Conservation (phyloP, 2,329 filamentous ascomycete genomes). For the Blumeriella jaapii region DNA sequence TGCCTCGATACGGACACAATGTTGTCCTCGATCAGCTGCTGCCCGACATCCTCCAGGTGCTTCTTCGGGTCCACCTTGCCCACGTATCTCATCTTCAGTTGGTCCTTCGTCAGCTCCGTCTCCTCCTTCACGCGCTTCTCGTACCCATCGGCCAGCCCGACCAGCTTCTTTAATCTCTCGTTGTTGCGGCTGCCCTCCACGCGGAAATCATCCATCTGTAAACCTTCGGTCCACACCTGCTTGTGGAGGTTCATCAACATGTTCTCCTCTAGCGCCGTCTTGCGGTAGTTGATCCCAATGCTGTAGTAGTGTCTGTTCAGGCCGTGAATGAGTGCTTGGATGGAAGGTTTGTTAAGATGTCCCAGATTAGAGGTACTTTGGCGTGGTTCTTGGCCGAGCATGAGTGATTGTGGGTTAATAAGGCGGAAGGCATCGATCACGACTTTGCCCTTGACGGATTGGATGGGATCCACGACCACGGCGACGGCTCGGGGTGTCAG, state of each 20-base stretch:
- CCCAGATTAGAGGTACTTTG: constrained; percentile 97
- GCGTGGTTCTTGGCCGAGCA: constrained; percentile 94
- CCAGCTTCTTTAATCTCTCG: constrained; percentile 77
- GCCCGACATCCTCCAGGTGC: constrained; percentile 92
- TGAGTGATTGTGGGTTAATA: constrained; percentile 94
- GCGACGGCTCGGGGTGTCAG: constrained; percentile 92
- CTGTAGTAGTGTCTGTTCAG: constrained; percentile 99
- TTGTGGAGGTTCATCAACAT: constrained; percentile 99
- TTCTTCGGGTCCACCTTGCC: constrained; percentile 99
- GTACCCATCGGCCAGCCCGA: constrained; percentile 85
- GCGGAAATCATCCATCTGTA: constrained; percentile 94
- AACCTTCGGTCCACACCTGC: constrained; percentile 95
- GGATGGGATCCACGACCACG: constrained; percentile 95
- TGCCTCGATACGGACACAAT: constrained; percentile 96
- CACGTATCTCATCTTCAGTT: constrained; percentile 96
- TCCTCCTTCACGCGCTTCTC: constrained; percentile 99
- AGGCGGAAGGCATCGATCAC: constrained; percentile 98
- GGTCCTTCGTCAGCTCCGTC: constrained; percentile 91
- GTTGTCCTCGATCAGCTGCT: constrained; percentile 97
- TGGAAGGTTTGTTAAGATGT: constrained; percentile 98
- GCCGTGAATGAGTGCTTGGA: constrained; percentile 95
- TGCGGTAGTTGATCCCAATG: constrained; percentile 95
- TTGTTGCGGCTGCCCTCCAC: constrained; percentile 76
- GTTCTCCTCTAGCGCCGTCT: constrained; percentile 95
- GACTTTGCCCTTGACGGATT: constrained; percentile 98